Evolutionary conservation across 139 green algal species (phyloP).

Genomic region (Micromonas commoda): DNA sequence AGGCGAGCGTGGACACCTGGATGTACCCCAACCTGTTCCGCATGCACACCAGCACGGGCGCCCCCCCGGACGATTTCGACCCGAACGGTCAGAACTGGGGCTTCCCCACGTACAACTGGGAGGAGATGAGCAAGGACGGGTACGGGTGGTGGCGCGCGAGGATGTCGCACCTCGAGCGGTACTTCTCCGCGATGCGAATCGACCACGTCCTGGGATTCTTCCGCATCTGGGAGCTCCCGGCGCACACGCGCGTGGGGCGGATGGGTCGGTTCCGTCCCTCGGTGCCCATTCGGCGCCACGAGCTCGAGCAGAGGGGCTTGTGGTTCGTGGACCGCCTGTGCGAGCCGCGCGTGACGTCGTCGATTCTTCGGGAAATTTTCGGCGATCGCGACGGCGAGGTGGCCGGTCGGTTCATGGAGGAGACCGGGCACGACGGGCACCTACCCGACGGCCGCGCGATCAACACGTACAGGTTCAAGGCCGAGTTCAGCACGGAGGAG

Average conservation of each 20-base stretch:
- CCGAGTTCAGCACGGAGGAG: slow-evolving; percentile 48
- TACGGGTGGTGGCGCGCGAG: slow-evolving; percentile 80
- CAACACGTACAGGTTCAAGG: slow-evolving; percentile 38
- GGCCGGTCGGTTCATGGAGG: neutral
- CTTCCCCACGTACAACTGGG: slow-evolving; percentile 97
- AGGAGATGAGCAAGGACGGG: slow-evolving; percentile 77
- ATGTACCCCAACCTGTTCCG: slow-evolving; percentile 72
- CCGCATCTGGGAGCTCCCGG: slow-evolving; percentile 90
- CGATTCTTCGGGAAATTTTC: slow-evolving; percentile 41
- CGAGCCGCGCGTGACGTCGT: slow-evolving; percentile 44
- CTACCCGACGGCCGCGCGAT: neutral
- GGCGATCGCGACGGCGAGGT: slow-evolving; percentile 3
- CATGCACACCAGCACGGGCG: slow-evolving; percentile 81
- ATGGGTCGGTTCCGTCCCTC: slow-evolving; percentile 82
- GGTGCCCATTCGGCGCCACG: slow-evolving; percentile 56
- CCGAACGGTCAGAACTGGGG: slow-evolving; percentile 87
- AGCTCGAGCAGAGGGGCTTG: slow-evolving; percentile 79
- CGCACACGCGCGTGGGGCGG: slow-evolving; percentile 41
- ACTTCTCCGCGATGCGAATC: slow-evolving; percentile 91
- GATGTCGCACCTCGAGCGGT: slow-evolving; percentile 70
- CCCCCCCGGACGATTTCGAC: slow-evolving; percentile 84
- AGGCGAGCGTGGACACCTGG: slow-evolving; percentile 88
- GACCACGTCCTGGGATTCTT: slow-evolving; percentile 99
- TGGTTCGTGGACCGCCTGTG: slow-evolving; percentile 73
- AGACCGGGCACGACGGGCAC: neutral